Percentiles rank a stretch among this genome's conserved stretches.
Conservation (phyloP, 164 flowering plant genomes). For the Tetracentron sinense region DNA sequence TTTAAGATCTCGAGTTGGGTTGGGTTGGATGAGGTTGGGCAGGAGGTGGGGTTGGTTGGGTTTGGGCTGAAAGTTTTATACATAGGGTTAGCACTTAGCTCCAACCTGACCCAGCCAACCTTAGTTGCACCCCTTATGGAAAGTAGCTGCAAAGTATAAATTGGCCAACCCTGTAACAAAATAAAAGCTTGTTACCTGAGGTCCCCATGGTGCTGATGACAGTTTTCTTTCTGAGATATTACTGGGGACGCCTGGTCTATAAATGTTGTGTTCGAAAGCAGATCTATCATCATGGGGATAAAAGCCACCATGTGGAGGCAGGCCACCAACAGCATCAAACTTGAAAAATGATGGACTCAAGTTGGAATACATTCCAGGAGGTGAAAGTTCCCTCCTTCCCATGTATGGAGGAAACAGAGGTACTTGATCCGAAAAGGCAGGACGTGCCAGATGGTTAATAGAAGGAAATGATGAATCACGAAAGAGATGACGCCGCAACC, state of each 20-base stretch:
- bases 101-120: no score
- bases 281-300: conserved; percentile 57
- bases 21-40: no score
- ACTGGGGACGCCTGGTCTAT: conserved; percentile 54
- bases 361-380: conserved; percentile 54
- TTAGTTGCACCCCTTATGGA: no score
- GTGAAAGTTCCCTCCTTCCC: conserved; percentile 78
- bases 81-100: no score
- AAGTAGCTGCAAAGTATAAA: not conserved
- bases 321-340: conserved; percentile 49
- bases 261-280: conserved; percentile 55
- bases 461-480: conserved; percentile 60
- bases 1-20: no score
- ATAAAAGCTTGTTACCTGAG: conserved; percentile 46
- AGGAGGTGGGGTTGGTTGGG: no score
- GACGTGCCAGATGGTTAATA: conserved; percentile 52
- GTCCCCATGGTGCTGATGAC: conserved; percentile 58
- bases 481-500: conserved; percentile 63
- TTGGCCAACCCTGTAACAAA: not conserved
- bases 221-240: conserved; percentile 58
- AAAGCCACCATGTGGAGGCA: conserved; percentile 52
- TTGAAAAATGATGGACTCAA: conserved; percentile 55
- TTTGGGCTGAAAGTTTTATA: no score
- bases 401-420: conserved; percentile 52
- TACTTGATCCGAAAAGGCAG: conserved; percentile 51